Evolutionary conservation across 1,139 yeast genomes (phyloP).

Genomic region (Candida glucosophila): DNA sequence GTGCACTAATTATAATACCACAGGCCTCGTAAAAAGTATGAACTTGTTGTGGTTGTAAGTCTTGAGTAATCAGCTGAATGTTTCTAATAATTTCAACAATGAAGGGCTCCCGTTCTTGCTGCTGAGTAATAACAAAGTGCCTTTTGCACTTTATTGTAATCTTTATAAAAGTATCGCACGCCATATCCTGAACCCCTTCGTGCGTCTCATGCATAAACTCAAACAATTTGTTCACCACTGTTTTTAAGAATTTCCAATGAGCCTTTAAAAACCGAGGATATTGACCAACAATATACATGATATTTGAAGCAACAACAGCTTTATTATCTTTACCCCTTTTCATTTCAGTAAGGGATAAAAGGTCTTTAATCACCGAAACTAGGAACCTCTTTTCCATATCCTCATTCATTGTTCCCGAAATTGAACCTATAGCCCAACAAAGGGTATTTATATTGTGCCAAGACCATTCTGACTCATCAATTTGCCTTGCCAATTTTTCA

Average conservation of each 20-base stretch:
- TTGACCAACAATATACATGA: conserved; percentile 98
- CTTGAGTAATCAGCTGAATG: conserved; percentile 81
- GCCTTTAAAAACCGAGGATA: conserved; percentile 96
- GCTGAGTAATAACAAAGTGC: conserved; percentile 85
- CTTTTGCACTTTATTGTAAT: conserved; percentile 91
- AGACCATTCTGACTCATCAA: conserved; percentile 97
- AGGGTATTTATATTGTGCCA: conserved; percentile 96
- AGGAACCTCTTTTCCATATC: conserved; percentile 93
- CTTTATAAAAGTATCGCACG: conserved; percentile 96
- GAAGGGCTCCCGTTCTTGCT: conserved; percentile 85
- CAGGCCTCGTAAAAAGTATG: conserved; percentile 98
- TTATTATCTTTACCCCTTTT: conserved; percentile 96
- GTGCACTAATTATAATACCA: conserved; percentile 89
- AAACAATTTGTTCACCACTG: conserved; percentile 89
- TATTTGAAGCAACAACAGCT: conserved; percentile 97
- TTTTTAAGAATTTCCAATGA: conserved; percentile 94
- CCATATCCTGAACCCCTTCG: conserved; percentile 99
- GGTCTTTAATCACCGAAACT: conserved; percentile 86
- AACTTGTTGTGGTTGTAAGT: conserved; percentile 92
- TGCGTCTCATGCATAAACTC: conserved; percentile 99
- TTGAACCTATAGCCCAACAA: conserved; percentile 99
- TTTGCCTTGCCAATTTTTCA: conserved; percentile 81
- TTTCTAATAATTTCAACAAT: conserved; percentile 81
- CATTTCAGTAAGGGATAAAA: conserved; percentile 86
- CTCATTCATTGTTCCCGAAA: conserved; percentile 97